Percentiles rank a stretch among this genome's conserved stretches.
These are phyloP conservation scores for Passalora sequoiae DNA, from an alignment of 2,329 filamentous ascomycete species.

Conservation along the genomic window DNA sequence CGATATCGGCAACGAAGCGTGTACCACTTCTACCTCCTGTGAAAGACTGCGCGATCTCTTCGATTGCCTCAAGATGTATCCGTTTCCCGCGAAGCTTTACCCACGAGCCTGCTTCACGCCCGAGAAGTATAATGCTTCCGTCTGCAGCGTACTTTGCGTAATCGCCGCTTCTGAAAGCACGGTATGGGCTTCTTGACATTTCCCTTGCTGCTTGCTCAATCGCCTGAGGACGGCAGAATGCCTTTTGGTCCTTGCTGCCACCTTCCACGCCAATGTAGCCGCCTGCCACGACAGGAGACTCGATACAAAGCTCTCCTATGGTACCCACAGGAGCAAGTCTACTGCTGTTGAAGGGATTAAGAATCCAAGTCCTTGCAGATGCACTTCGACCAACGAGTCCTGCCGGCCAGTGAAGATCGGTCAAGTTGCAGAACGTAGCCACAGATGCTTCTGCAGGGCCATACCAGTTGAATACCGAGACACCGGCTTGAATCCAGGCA, in stretches of 20 bases:
- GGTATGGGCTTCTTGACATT: neutral
- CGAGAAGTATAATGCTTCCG: slow-evolving; percentile 52
- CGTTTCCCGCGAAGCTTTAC: slow-evolving; percentile 72
- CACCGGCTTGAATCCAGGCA: slow-evolving; percentile 1
- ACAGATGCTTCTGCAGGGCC: slow-evolving; percentile 39
- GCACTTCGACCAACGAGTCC: slow-evolving; percentile 16
- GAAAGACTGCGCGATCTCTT: slow-evolving; percentile 16
- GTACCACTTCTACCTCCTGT: neutral
- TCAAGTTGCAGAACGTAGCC: neutral
- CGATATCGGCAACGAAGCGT: neutral
- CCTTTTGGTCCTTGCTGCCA: neutral
- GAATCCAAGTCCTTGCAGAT: slow-evolving; percentile 28
- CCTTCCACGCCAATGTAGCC: slow-evolving; percentile 33
- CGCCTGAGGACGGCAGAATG: neutral
- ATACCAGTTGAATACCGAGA: slow-evolving; percentile 38
- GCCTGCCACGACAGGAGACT: slow-evolving; percentile 42
- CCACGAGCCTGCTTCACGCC: slow-evolving; percentile 66
- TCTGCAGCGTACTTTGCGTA: slow-evolving; percentile 53
- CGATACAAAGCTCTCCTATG: slow-evolving; percentile 45
- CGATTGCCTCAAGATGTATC: slow-evolving; percentile 61
- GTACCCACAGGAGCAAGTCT: slow-evolving; percentile 39
- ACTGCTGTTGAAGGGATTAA: slow-evolving; percentile 26
- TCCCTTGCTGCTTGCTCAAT: neutral
- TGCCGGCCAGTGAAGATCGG: neutral
- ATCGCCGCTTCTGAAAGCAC: slow-evolving; percentile 53